Evolutionary conservation across 1,284 basidiomycete genomes (phyloP).

Genomic region (Leccinum angustisporum): DNA sequence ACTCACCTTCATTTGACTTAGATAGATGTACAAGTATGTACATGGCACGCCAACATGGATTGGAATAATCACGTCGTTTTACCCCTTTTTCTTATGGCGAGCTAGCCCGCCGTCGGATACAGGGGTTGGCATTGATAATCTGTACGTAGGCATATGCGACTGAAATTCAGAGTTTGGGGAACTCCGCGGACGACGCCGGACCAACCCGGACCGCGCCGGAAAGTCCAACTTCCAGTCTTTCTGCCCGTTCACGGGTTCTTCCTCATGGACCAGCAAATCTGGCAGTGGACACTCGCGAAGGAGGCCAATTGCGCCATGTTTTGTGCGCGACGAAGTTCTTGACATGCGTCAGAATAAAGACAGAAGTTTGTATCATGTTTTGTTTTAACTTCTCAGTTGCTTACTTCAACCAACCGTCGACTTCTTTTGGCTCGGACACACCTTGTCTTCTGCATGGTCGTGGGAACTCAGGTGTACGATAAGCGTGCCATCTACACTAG

Average conservation of each 20-base stretch:
- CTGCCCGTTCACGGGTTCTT: not conserved
- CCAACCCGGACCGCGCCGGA: too few relatives aligned
- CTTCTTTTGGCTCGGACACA: constrained; percentile 69
- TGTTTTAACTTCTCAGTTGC: not conserved
- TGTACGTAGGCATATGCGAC: too few relatives aligned
- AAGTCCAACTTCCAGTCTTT: too few relatives aligned
- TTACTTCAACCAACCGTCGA: constrained; percentile 39
- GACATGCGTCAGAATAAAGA: constrained; percentile 46
- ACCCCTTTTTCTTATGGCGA: too few relatives aligned
- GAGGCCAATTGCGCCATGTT: constrained; percentile 61
- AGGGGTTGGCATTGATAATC: too few relatives aligned
- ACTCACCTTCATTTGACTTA: too few relatives aligned
- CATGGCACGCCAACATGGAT: too few relatives aligned
- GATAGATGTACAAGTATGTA: too few relatives aligned
- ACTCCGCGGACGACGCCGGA: too few relatives aligned
- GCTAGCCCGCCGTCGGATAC: too few relatives aligned
- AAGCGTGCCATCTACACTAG: constrained; percentile 57
- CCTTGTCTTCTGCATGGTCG: constrained; percentile 61
- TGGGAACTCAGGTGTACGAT: constrained; percentile 61
- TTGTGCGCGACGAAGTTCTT: constrained; percentile 53
- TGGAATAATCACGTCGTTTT: too few relatives aligned
- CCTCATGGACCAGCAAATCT: constrained; percentile 31
- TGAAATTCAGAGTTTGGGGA: too few relatives aligned
- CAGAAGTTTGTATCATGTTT: constrained; percentile 35
- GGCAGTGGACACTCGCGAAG: constrained; percentile 61